Percentiles rank a stretch among this genome's conserved stretches.
Conservation (phyloP, 306 rosid genomes). For the Trichosanthes cucumerina region DNA sequence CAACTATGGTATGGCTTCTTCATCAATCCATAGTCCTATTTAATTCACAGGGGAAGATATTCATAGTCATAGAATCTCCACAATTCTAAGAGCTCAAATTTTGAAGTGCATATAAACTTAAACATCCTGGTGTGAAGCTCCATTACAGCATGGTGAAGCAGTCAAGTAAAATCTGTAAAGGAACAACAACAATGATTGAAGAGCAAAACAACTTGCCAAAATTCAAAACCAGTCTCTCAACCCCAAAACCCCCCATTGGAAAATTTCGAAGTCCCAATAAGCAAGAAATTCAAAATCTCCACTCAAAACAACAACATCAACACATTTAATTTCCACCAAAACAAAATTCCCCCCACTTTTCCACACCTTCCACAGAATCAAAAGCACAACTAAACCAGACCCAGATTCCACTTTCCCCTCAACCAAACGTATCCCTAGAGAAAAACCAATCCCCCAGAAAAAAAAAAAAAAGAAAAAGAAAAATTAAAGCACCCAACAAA, state of each 20-base stretch:
- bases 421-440: background rate
- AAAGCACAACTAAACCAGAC: background rate
- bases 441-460: background rate
- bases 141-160: conserved; percentile 4
- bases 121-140: background rate
- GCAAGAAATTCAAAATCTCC: background rate
- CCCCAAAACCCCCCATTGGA: background rate
- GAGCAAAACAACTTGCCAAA: background rate
- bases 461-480: background rate
- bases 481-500: background rate
- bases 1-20: background rate
- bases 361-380: background rate
- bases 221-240: background rate
- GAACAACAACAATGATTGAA: background rate
- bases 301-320: background rate
- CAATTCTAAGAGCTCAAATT: background rate
- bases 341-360: background rate
- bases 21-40: background rate
- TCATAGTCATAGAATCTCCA: background rate
- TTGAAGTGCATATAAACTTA: background rate
- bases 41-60: background rate
- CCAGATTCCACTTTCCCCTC: background rate
- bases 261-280: background rate
- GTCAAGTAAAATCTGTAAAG: conserved; percentile 4
- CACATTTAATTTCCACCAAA: background rate